Evolutionary conservation across 352 stramenopile genomes (phyloP).

Genomic region (Plasmopara viticola): DNA sequence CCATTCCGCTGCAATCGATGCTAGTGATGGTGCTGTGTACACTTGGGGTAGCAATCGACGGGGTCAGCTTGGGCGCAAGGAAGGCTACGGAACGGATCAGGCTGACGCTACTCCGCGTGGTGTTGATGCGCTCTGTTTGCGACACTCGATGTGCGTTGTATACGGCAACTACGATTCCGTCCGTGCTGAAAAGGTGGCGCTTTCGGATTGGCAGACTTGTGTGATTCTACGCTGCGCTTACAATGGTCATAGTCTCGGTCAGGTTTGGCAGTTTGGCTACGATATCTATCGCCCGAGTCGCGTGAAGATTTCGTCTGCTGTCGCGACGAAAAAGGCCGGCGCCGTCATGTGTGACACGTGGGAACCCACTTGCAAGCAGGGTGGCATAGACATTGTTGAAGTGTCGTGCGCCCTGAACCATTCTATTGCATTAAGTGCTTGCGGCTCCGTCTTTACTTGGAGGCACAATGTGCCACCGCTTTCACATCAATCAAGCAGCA

Average conservation of each 20-base stretch:
- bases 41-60: constrained; percentile 81
- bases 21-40: constrained; percentile 40
- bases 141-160: constrained; percentile 52
- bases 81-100: constrained; percentile 66
- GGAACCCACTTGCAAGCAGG: constrained; percentile 50
- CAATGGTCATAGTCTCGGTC: constrained; percentile 48
- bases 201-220: constrained; percentile 71
- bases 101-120: constrained; percentile 41
- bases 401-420: constrained; percentile 74
- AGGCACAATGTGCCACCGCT: constrained; percentile 62
- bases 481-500: constrained; percentile 31
- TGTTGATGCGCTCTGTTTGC: constrained; percentile 49
- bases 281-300: constrained; percentile 61
- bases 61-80: constrained; percentile 71
- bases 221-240: constrained; percentile 53
- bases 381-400: constrained; percentile 47
- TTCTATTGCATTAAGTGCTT: constrained; percentile 62
- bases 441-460: constrained; percentile 71
- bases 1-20: constrained; percentile 65
- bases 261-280: constrained; percentile 80
- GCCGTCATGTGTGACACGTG: constrained; percentile 50
- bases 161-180: constrained; percentile 52
- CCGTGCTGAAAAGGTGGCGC: constrained; percentile 39
- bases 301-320: constrained; percentile 42
- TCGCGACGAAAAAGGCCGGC: constrained; percentile 4